Evolutionary conservation across 805 yeast species (phyloP), one percentile per base, ranked within the genome.

Genomic region (Lipomyces mesembrius): DNA sequence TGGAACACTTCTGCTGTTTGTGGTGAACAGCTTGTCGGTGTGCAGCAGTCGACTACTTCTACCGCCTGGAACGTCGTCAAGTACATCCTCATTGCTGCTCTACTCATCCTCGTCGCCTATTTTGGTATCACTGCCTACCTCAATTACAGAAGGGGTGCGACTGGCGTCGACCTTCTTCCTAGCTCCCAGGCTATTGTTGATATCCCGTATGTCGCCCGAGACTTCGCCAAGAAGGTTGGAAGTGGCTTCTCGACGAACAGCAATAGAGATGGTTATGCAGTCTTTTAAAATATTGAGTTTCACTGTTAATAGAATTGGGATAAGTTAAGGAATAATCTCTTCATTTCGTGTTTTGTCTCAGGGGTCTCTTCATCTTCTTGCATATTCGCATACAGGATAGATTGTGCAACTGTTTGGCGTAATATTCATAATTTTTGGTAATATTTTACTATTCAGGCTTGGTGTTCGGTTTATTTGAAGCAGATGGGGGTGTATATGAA

Each of bases 251-350:
- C 93, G 6, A 79, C 83, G 62, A 65, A 76, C 32, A 79, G 84
- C 57, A 81, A 82, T 73, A 84, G 97, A 76, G 96, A 96, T 34
- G 98, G 97, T 22, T 94, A 95, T 77, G 88, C 96, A 75, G 98
- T 98, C 46, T 96, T 95, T 11, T 93, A 81, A 79, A 27, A 17
- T 39, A 11, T 11, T 27, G 7, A 43, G 9, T n/a, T 43, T n/a
- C 20, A 4, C 49, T 14, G 20, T 14, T 43, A 43, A 17, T 43
- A 8, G 7, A 5, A 22, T 43, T 14, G 20, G 8, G 7, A 43
- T 4, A 35, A 12, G n/a, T 14, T 37, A 12, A 37, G 43, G 43
- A 37, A 37, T 12, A 12, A 12, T 59, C 22, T 7, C 7, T 39
- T 37, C n/a, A 14, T 25, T 32, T 39, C 14, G 20, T 20, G 7